Evolutionary conservation across 2,329 filamentous ascomycete genomes (phyloP).

Genomic region (Colletotrichum zoysiae): DNA sequence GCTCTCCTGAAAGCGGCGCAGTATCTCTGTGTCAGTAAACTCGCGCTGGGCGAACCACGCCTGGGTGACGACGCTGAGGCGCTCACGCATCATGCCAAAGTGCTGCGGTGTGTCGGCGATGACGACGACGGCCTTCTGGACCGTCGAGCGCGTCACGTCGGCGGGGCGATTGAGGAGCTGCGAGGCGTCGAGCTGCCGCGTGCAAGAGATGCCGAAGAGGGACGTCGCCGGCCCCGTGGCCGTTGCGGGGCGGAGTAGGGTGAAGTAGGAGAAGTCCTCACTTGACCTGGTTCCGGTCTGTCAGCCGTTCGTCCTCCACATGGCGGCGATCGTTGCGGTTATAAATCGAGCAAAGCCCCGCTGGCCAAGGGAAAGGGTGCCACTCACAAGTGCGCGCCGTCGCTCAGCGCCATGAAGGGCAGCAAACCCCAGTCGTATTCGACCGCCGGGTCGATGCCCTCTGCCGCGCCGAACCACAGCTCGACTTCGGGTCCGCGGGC

Average conservation of each 20-base stretch:
- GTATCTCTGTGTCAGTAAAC: conserved; percentile 91
- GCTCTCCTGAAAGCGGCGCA: conserved; percentile 91
- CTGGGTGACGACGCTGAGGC: conserved; percentile 88
- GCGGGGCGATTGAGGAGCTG: conserved; percentile 81
- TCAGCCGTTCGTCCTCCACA: conserved; percentile 20
- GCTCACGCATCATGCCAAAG: conserved; percentile 91
- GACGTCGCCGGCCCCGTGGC: conserved; percentile 74
- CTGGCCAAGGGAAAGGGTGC: not conserved
- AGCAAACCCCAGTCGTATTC: conserved; percentile 93
- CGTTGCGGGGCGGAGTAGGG: conserved; percentile 76
- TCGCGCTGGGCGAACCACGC: conserved; percentile 97
- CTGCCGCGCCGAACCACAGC: conserved; percentile 83
- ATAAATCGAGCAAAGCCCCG: not conserved
- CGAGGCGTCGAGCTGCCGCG: conserved; percentile 86
- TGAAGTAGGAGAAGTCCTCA: conserved; percentile 99
- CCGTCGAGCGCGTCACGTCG: conserved; percentile 96
- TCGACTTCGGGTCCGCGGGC: conserved; percentile 93
- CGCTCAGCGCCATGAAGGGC: conserved; percentile 96
- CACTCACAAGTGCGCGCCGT: conserved; percentile 91
- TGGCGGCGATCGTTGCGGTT: not conserved
- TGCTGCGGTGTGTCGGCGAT: conserved; percentile 91
- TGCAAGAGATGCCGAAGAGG: conserved; percentile 96
- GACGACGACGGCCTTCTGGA: conserved; percentile 97
- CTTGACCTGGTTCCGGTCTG: conserved; percentile 71
- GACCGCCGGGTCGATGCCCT: conserved; percentile 80